These are phyloP conservation scores for Ophiorrhiza pumila DNA, from an alignment of 257 asterid genomes.

Conservation along the genomic window DNA sequence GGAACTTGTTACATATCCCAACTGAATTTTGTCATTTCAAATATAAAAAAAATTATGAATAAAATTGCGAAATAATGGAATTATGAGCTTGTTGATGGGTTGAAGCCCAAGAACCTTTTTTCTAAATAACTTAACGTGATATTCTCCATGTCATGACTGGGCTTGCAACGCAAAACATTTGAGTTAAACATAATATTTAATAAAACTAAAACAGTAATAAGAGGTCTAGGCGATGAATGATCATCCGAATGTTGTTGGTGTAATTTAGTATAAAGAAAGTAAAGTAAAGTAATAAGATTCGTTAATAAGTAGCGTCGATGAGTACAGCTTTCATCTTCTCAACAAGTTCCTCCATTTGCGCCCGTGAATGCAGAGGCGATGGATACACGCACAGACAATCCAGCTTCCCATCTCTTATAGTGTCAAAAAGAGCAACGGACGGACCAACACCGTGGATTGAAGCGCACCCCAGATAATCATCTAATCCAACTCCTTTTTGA, in stretches of 20 bases:
- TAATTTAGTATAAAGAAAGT: neutral
- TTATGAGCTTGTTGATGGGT: no score
- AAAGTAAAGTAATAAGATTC: no score
- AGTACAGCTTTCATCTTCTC: constrained; percentile 42
- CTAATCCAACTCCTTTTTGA: constrained; percentile 40
- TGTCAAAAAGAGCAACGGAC: constrained; percentile 63
- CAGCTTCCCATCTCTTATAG: constrained; percentile 50
- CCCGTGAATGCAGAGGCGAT: constrained; percentile 67
- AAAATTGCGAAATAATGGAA: no score
- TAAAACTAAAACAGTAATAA: no score
- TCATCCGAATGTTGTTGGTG: neutral
- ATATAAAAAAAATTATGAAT: no score
- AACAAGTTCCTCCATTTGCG: constrained; percentile 47
- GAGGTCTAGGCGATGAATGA: neutral
- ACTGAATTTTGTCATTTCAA: no score
- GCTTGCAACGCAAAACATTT: no score
- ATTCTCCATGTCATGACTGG: no score
- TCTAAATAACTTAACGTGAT: no score
- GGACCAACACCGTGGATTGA: constrained; percentile 72
- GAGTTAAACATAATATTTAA: no score
- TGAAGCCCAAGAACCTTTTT: no score
- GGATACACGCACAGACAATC: constrained; percentile 71
- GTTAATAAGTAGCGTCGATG: constrained; percentile 8
- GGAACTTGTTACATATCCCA: no score
- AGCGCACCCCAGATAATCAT: constrained; percentile 67